These are phyloP conservation scores for Symbiodinium pilosum DNA, from an alignment of 73 alveolate species.

Conservation along the genomic window DNA sequence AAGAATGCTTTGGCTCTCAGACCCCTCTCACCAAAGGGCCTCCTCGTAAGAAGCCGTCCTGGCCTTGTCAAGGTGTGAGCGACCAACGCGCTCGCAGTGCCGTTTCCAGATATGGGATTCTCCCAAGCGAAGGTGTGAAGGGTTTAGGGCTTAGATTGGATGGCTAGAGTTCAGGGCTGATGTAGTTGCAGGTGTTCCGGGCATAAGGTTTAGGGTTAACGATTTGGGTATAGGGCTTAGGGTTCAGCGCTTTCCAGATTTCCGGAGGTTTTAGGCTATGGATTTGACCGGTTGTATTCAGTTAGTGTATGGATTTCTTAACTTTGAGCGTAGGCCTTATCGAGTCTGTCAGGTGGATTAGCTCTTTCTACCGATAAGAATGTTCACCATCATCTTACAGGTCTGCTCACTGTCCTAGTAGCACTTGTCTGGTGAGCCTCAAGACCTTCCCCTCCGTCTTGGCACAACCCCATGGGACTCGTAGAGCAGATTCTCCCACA, in stretches of 20 bases:
- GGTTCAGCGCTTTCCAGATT: not conserved
- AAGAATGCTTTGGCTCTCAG: too few relatives aligned
- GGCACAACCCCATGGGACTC: too few relatives aligned
- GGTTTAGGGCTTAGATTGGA: not conserved
- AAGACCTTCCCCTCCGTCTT: too few relatives aligned
- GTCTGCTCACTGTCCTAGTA: too few relatives aligned
- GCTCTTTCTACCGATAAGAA: too few relatives aligned
- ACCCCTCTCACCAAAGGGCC: not conserved
- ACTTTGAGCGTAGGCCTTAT: too few relatives aligned
- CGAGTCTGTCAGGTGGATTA: too few relatives aligned
- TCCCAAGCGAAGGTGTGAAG: not conserved
- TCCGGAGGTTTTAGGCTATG: not conserved
- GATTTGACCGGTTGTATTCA: too few relatives aligned
- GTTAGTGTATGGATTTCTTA: too few relatives aligned
- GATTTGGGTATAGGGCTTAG: not conserved
- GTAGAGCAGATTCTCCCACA: too few relatives aligned
- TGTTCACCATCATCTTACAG: too few relatives aligned
- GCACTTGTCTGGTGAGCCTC: too few relatives aligned
- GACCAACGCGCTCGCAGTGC: constrained; percentile 28
- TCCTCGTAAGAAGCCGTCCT: constrained; percentile 3
- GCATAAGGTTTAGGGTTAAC: not conserved
- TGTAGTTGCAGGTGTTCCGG: not conserved
- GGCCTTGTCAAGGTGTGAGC: constrained; percentile 28
- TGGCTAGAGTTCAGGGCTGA: not conserved
- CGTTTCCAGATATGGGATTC: not conserved